Evolutionary conservation across 768 basidiomycete genomes (phyloP), one percentile per base, ranked within the genome.

Genomic region (Tricholoma sp.): DNA sequence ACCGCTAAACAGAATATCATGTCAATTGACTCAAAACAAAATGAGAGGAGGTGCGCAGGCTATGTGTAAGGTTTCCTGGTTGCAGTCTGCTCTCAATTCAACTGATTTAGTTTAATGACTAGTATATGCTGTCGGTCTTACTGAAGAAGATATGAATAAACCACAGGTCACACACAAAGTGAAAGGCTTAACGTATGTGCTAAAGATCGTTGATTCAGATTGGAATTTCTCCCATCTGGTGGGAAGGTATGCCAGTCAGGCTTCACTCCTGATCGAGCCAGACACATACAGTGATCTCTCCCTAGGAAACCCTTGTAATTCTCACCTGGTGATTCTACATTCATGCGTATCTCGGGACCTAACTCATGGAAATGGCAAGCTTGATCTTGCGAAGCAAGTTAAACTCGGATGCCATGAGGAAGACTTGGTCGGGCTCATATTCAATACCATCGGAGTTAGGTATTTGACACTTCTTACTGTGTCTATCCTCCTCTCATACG

Each of bases 171-270:
- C 29, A 6, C n/a, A n/a, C 50, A 29, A 37, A 32, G 5, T 4
- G 34, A n/a, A 19, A 45, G 1, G n/a, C 14, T 16, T 4, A 22
- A 27, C 19, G 10, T 41, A 5, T 27, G 2, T 24, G 32, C 57
- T 58, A 19, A 54, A 57, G 61, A 27, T 63, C 56, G 34, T 46
- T 27, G 46, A 21, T 61, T 19, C 66, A 92, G 88, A 86, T 94
- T 65, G 92, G 92, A 47, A 91, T 94, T 65, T 89, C 89, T 29
- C 86, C 89, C 3, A 80, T 93, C 53, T 94, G 91, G 91, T 94
- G 91, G 90, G 91, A 94, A 80, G 91, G 91, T 87, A 41, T n/a
- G 59, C 37, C 50, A 32, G 18, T 24, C 24, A 27, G 24, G 24
- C 31, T 10, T 43, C 61, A 59, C 61, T 53, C 54, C 18, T 16